Conservation (phyloP, 2,329 filamentous ascomycete genomes). For the Geosmithia putterillii region DNA sequence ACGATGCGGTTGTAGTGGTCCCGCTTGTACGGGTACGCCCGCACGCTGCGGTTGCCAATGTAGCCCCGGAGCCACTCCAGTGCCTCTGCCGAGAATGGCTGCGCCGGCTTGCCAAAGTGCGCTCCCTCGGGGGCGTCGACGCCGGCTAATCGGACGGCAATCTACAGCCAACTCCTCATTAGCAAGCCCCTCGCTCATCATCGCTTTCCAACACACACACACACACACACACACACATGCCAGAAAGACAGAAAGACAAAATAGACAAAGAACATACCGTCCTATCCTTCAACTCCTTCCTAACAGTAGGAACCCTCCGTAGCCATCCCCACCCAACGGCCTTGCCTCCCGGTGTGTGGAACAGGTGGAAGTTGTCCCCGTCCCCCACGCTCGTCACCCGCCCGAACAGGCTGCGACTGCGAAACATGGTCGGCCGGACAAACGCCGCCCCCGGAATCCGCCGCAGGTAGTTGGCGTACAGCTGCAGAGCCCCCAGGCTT, state of each 20-base stretch:
- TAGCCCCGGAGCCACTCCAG: slow-evolving; percentile 67
- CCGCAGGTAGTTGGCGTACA: slow-evolving; percentile 69
- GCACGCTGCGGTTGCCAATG: slow-evolving; percentile 59
- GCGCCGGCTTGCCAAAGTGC: slow-evolving; percentile 81
- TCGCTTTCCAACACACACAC: background rate
- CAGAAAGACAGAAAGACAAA: background rate
- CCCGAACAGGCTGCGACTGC: slow-evolving; percentile 66
- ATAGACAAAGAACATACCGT: slow-evolving; percentile 47
- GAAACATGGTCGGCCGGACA: slow-evolving; percentile 64
- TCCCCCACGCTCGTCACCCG: slow-evolving; percentile 89
- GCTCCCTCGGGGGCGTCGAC: slow-evolving; percentile 87
- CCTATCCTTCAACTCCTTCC: slow-evolving; percentile 57
- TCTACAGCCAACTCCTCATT: slow-evolving; percentile 32
- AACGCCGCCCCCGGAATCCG: slow-evolving; percentile 69
- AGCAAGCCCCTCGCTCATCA: too few species aligned
- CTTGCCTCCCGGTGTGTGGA: slow-evolving; percentile 85
- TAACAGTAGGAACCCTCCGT: slow-evolving; percentile 58
- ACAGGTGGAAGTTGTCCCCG: slow-evolving; percentile 90
- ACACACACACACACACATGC: background rate
- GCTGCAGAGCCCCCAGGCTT: slow-evolving; percentile 23
- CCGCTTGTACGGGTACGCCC: slow-evolving; percentile 68
- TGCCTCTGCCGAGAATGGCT: slow-evolving; percentile 75
- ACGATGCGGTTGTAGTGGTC: slow-evolving; percentile 93
- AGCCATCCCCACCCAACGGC: slow-evolving; percentile 89
- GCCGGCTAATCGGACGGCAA: slow-evolving; percentile 80